Evolutionary conservation across 2,329 filamentous ascomycete species (phyloP).

Genomic region (Ophiostoma montium): DNA sequence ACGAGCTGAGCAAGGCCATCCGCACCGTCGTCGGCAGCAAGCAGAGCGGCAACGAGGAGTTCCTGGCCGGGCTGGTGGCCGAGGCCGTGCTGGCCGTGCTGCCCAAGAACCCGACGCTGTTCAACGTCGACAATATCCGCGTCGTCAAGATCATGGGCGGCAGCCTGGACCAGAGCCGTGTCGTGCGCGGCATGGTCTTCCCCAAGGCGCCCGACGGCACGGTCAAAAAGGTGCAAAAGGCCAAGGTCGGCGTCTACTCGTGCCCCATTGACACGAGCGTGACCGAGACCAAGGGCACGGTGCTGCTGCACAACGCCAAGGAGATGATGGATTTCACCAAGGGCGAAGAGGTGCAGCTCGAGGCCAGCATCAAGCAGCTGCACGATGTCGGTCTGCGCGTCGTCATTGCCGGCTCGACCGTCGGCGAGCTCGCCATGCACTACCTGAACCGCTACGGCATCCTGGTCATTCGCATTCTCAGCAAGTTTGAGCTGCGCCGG

Average conservation of each 20-base stretch:
- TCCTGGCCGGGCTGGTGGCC: constrained; percentile 73
- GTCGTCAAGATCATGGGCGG: constrained; percentile 99
- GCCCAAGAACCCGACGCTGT: constrained; percentile 88
- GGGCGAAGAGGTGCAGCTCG: constrained; percentile 86
- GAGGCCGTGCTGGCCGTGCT: constrained; percentile 76
- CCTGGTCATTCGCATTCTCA: constrained; percentile 88
- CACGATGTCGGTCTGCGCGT: constrained; percentile 89
- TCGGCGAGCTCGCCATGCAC: constrained; percentile 91
- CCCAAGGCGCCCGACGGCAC: constrained; percentile 84
- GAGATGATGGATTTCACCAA: constrained; percentile 98
- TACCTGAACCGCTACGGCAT: constrained; percentile 97
- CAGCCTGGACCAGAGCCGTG: constrained; percentile 80
- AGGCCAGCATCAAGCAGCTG: constrained; percentile 84
- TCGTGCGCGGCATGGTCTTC: constrained; percentile 98
- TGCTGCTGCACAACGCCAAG: constrained; percentile 90
- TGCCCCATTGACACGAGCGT: constrained; percentile 91
- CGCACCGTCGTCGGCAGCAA: constrained; percentile 93
- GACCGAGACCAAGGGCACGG: constrained; percentile 98
- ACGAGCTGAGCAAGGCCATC: constrained; percentile 87
- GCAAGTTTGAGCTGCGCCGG: constrained; percentile 92
- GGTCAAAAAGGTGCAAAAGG: constrained; percentile 80
- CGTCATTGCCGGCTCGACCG: constrained; percentile 79
- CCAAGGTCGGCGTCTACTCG: constrained; percentile 93
- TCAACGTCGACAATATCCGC: constrained; percentile 97
- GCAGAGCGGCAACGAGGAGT: constrained; percentile 85